Evolutionary conservation across 164 flowering plant genomes (phyloP).

Genomic region (Berberis thunbergii): DNA sequence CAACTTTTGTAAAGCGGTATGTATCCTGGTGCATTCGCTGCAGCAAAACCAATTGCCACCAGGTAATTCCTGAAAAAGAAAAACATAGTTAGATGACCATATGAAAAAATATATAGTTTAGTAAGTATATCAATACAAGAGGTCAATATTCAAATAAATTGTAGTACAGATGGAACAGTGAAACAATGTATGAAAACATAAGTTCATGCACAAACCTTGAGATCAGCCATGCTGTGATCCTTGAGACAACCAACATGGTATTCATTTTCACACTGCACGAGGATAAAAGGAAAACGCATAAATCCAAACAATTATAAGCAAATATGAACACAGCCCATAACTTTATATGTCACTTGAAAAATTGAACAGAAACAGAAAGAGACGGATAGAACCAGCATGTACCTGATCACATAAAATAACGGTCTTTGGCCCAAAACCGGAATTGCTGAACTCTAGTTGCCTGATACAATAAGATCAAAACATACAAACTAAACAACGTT

Average conservation of each 20-base stretch:
- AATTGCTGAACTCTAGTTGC: conserved; percentile 44
- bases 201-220: conserved; percentile 39
- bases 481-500: not conserved
- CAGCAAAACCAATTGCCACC: conserved; percentile 85
- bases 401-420: conserved; percentile 98
- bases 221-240: conserved; percentile 52
- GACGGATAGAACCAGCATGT: not conserved
- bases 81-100: not conserved
- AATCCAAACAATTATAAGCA: not conserved
- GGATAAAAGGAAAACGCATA: not conserved
- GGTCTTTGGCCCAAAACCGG: conserved; percentile 63
- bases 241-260: conserved; percentile 84
- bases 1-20: conserved; percentile 42
- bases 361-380: not conserved
- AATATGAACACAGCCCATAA: not conserved
- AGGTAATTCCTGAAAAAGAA: conserved; percentile 66
- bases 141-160: not conserved
- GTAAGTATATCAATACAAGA: not conserved
- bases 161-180: not conserved
- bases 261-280: conserved; percentile 78
- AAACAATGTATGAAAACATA: not conserved
- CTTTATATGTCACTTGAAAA: no score
- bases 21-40: conserved; percentile 42
- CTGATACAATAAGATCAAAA: conserved; percentile 20
- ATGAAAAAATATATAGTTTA: not conserved